These are phyloP conservation scores for Boechera stricta DNA, from an alignment of 345 rosid species.

Conservation along the genomic window DNA sequence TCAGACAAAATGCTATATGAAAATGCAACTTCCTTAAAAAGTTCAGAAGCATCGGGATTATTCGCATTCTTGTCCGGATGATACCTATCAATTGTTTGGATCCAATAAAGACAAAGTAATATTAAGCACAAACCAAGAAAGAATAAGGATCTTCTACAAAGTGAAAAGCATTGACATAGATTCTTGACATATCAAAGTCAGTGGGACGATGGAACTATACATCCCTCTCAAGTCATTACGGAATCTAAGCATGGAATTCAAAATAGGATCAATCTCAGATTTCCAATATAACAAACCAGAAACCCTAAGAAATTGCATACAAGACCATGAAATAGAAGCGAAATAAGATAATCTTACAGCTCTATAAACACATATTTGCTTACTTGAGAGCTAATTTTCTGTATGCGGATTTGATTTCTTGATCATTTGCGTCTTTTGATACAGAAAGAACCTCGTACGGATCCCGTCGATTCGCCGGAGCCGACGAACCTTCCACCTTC, in stretches of 20 bases:
- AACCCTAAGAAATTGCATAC: slow-evolving; percentile 3
- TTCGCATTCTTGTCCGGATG: slow-evolving; percentile 98
- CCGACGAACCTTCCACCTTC: slow-evolving; percentile 72
- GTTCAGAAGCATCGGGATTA: slow-evolving; percentile 96
- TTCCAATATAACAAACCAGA: not conserved
- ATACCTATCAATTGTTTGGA: slow-evolving; percentile 55
- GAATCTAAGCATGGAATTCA: too few species aligned
- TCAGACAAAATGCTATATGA: slow-evolving; percentile 97
- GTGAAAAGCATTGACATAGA: slow-evolving; percentile 5
- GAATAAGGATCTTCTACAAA: slow-evolving; percentile 16
- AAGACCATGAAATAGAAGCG: not conserved
- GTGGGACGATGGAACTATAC: too few species aligned
- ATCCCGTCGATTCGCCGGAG: slow-evolving; percentile 72
- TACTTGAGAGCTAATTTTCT: slow-evolving; percentile 97
- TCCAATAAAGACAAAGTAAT: not conserved
- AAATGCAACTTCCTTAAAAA: slow-evolving; percentile 96
- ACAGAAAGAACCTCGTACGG: slow-evolving; percentile 94
- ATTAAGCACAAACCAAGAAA: not conserved
- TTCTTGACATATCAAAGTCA: slow-evolving; percentile 7
- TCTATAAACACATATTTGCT: not conserved
- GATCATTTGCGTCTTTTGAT: slow-evolving; percentile 84
- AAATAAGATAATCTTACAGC: not conserved
- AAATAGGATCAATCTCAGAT: not conserved
- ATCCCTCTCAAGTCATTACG: too few species aligned
- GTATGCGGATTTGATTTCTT: slow-evolving; percentile 94